Percentiles rank a stretch among this genome's conserved stretches.
Conservation (phyloP, 2,329 filamentous ascomycete genomes). For the Escovopsis sp. region DNA sequence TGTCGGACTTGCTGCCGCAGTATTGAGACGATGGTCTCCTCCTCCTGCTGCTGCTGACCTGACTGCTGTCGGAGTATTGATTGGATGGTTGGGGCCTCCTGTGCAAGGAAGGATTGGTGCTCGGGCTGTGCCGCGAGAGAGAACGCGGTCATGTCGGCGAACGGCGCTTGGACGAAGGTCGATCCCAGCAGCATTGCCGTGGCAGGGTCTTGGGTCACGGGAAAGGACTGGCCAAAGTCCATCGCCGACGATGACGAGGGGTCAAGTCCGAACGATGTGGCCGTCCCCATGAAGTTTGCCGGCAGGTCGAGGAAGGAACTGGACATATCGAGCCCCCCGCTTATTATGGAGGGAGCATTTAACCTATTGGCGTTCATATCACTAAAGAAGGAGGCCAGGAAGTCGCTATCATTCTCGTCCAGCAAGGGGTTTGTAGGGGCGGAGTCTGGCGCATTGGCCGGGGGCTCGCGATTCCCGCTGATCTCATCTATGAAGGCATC, state of each 20-base stretch:
- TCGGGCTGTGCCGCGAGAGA: background rate
- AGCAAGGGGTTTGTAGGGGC: slow-evolving; percentile 50
- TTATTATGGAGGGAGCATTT: slow-evolving; percentile 29
- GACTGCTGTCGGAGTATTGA: too few relatives aligned
- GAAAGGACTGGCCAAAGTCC: slow-evolving; percentile 9
- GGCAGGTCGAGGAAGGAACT: slow-evolving; percentile 44
- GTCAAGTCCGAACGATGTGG: slow-evolving; percentile 46
- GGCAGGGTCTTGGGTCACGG: slow-evolving; percentile 6
- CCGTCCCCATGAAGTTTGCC: slow-evolving; percentile 49
- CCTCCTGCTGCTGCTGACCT: too few relatives aligned
- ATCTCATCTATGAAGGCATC: slow-evolving; percentile 25
- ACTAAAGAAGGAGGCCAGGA: slow-evolving; percentile 43
- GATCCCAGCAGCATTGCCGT: slow-evolving; percentile 11
- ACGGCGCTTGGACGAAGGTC: slow-evolving; percentile 21
- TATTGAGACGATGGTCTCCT: too few relatives aligned
- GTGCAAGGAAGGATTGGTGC: too few relatives aligned
- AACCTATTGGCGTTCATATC: slow-evolving; percentile 36
- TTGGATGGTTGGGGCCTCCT: too few relatives aligned
- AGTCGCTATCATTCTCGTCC: slow-evolving; percentile 43
- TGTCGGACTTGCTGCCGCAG: too few relatives aligned
- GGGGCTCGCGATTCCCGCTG: slow-evolving; percentile 28
- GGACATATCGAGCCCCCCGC: slow-evolving; percentile 33
- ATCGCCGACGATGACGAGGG: slow-evolving; percentile 13
- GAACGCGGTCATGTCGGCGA: slow-evolving; percentile 11
- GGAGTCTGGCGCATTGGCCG: slow-evolving; percentile 42